Base-by-base conservation (phyloP, 345 rosid genomes). In the Dimocarpus longan region DNA sequence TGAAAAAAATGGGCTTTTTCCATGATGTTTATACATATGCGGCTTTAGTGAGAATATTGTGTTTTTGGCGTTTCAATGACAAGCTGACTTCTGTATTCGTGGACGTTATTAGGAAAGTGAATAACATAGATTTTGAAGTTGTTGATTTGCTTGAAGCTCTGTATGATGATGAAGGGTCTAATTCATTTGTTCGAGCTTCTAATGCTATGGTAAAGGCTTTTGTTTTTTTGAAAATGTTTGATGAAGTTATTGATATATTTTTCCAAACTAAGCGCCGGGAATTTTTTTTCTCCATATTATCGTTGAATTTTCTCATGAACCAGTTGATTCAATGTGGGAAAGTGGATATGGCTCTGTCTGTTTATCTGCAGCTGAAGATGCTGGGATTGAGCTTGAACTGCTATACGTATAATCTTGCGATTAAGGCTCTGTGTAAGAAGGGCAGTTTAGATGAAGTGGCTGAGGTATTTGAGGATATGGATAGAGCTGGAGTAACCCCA, bases 271-370 rank as follows among this genome's bases (percentile, higher is more conserved):
- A 71, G 11, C 68, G 81, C 3, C 52, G 50, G 37, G 89, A 88
- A 39, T 89, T 86, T 70, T 73, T 78, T 21, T 82, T 88, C 0
- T 70, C 71, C 42, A 86, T 90, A 24, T 77, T 71, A 6, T 60
- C 98, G 0, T 91, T 85, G 73, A 91, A 93, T 83, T 93, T 83
- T 81, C 85, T 93, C 56, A 75, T 92, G 91, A 89, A 88, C 73
- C 84, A 85, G 64, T 66, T 92, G 87, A 73, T 91, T 66, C 79
- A 82, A 6, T 68, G 69, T 76, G 87, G 88, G 13, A 79, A 82
- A 81, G 78, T 73, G n/a, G 90, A 83, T 76, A 63, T 75, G 80
- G 88, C 84, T 18, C 44, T 90, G 32, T 86, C 89, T 16, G 82
- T 86, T 68, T 90, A 87, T 73, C 32, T 54, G 70, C 90, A 90